Conservation (phyloP, 2,329 filamentous ascomycete species). For the Colletotrichum neosansevieriae region DNA sequence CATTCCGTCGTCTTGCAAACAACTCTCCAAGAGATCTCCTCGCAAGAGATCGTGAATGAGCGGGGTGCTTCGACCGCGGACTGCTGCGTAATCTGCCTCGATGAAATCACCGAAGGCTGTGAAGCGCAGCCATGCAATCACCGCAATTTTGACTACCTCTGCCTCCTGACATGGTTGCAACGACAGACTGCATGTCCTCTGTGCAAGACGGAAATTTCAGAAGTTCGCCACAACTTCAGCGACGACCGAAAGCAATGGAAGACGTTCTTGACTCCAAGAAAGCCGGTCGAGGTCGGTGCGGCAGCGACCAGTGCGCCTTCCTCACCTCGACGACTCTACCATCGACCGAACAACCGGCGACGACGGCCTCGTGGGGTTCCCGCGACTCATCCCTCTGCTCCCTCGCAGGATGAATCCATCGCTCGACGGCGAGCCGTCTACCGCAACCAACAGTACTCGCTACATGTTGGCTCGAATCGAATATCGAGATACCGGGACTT, state of each 20-base stretch:
- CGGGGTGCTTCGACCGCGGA: slow-evolving; percentile 40
- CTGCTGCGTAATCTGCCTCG: slow-evolving; percentile 90
- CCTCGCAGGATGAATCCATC: slow-evolving; percentile 53
- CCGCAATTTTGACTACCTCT: slow-evolving; percentile 85
- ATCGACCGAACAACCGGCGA: slow-evolving; percentile 28
- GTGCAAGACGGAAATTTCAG: slow-evolving; percentile 71
- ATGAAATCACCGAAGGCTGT: slow-evolving; percentile 77
- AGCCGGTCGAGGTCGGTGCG: slow-evolving; percentile 9
- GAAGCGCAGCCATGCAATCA: slow-evolving; percentile 83
- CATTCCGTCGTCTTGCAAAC: slow-evolving; percentile 57
- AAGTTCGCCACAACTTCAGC: slow-evolving; percentile 70
- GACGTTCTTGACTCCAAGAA: slow-evolving; percentile 58
- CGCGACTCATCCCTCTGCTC: slow-evolving; percentile 40
- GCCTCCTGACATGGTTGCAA: slow-evolving; percentile 85
- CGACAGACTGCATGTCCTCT: slow-evolving; percentile 80
- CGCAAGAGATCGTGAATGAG: slow-evolving; percentile 36
- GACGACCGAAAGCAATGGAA: slow-evolving; percentile 61
- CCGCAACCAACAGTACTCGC: slow-evolving; percentile 76
- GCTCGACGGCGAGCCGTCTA: slow-evolving; percentile 79
- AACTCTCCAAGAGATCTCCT: slow-evolving; percentile 58
- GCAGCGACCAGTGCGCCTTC: neutral
- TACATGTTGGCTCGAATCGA: slow-evolving; percentile 85
- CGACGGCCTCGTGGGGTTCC: slow-evolving; percentile 40
- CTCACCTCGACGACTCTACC: slow-evolving; percentile 9
- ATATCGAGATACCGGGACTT: slow-evolving; percentile 82